These are phyloP conservation scores for Hyphodiscus sp. DNA, from an alignment of 2,329 filamentous ascomycete species.

Conservation along the genomic window DNA sequence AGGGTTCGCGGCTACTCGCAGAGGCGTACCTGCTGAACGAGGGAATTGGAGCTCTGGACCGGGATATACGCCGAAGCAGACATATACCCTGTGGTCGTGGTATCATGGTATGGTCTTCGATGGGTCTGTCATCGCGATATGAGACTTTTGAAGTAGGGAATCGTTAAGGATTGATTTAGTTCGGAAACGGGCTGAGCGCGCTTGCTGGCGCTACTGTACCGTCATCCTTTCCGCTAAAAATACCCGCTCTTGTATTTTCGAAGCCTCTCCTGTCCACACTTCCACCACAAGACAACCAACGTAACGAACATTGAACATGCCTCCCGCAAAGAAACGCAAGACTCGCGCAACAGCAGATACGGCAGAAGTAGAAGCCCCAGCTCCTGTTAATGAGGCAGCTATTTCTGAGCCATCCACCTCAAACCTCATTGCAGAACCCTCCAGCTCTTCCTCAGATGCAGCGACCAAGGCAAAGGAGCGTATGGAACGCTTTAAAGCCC, in stretches of 20 bases:
- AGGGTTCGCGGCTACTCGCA: slow-evolving; percentile 9
- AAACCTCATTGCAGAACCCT: slow-evolving; percentile 6
- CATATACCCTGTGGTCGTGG: slow-evolving; percentile 5
- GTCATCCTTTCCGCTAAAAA: background rate
- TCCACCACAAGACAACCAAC: slow-evolving; percentile 2
- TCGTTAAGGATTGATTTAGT: too few species aligned
- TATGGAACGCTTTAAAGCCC: slow-evolving; percentile 76
- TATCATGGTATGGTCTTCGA: slow-evolving; percentile 3
- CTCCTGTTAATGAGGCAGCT: slow-evolving; percentile 1
- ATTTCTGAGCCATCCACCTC: slow-evolving; percentile 1
- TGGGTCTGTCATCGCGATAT: background rate
- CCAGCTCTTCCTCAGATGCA: slow-evolving; percentile 25
- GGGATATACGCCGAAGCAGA: slow-evolving; percentile 8
- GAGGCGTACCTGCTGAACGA: slow-evolving; percentile 10
- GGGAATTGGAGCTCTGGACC: background rate
- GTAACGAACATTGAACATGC: slow-evolving; percentile 29
- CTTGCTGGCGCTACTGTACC: too few species aligned
- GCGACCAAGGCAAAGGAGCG: slow-evolving; percentile 54
- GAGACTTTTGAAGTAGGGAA: background rate
- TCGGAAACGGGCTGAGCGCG: too few species aligned
- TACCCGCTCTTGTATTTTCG: background rate
- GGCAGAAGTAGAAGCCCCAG: slow-evolving; percentile 10
- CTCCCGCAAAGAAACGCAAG: slow-evolving; percentile 41
- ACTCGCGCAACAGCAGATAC: slow-evolving; percentile 27
- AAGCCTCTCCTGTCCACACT: slow-evolving; percentile 22